Percentiles rank a stretch among this genome's conserved stretches.
phyloP scores from a whole-genome alignment of 257 asterid species.

The Solanum gandarillasii region DNA sequence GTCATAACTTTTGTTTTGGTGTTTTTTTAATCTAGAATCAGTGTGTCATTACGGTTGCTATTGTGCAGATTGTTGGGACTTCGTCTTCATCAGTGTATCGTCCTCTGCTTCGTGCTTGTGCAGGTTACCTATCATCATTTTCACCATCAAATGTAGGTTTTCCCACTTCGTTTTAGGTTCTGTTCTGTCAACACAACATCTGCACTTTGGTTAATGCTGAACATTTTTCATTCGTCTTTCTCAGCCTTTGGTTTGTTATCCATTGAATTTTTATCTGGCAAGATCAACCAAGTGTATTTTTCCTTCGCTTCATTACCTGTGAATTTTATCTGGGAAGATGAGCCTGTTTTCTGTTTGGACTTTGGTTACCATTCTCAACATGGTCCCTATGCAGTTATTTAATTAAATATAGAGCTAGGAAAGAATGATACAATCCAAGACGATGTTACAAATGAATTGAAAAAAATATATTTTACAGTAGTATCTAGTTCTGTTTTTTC shows the following conservation, averaged over 20 bases:
- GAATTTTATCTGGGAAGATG: not conserved
- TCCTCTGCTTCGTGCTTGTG: constrained; percentile 83
- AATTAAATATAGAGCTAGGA: not conserved
- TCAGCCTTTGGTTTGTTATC: not conserved
- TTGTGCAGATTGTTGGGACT: constrained; percentile 77
- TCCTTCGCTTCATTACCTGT: not conserved
- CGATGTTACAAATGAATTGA: not conserved
- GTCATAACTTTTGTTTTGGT: not conserved
- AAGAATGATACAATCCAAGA: not conserved
- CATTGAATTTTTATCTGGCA: not conserved
- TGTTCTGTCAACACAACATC: not conserved
- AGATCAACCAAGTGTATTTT: not conserved
- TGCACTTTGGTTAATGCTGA: not conserved
- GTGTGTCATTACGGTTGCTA: constrained; percentile 12
- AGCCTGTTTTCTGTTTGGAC: not conserved
- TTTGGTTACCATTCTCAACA: not conserved
- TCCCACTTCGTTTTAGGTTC: constrained; percentile 15
- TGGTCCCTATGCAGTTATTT: not conserved
- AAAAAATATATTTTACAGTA: not conserved
- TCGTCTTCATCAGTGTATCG: constrained; percentile 62
- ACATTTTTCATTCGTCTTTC: not conserved
- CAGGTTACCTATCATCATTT: constrained; percentile 88
- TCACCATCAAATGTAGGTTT: constrained; percentile 86
- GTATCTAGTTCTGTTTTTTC: constrained; percentile 5
- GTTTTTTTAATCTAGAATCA: not conserved